Evolutionary conservation across 2,329 filamentous ascomycete genomes (phyloP), one percentile per base, ranked within the genome.

Genomic region (Penicillium sp.): DNA sequence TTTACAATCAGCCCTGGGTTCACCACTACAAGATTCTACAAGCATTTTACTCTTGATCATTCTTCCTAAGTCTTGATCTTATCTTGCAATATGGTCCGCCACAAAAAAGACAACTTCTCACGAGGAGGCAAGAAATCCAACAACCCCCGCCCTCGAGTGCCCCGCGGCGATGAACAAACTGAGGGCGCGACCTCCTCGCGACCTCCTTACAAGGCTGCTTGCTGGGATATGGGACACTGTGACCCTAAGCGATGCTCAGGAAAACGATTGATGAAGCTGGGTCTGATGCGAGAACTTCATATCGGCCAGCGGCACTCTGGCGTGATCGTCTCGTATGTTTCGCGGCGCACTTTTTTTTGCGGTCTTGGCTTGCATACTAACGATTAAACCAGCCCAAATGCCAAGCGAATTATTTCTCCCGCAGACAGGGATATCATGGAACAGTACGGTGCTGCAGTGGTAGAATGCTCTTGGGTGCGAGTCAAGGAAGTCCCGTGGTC

Each of bases 151-250:
- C 77, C 80, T 59, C 79, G 80, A 51, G 62, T 65, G 55, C 70
- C 80, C 61, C 78, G 76, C 67, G 69, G 69, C 58, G 70, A 74
- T 51, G 75, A 77, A 57, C 72, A 78, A 38, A 29, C 11, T 50
- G 69, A 73, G 16, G 63, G 66, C 41, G 65, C 63, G 59, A 64
- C 56, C 35, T 67, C 67, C 49, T 63, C 70, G 54, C 72, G 71
- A 47, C 76, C 75, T 35, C 70, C 76, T 19, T 97, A 92, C 82
- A 96, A 95, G 76, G 93, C 94, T 45, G 94, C 93, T 55, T 97
- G 93, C 73, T 99, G 94, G 94, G 94, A 99, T 69, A 81, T 99
- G 32, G 93, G 92, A 58, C 94, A 99, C 78, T 99, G 94, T 79
- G 94, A 99, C 69, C 91, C 93, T 8, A 97, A 97, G 74, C 82